Conservation (phyloP, 495 filamentous ascomycete species). For the Baudoinia panamericana region DNA sequence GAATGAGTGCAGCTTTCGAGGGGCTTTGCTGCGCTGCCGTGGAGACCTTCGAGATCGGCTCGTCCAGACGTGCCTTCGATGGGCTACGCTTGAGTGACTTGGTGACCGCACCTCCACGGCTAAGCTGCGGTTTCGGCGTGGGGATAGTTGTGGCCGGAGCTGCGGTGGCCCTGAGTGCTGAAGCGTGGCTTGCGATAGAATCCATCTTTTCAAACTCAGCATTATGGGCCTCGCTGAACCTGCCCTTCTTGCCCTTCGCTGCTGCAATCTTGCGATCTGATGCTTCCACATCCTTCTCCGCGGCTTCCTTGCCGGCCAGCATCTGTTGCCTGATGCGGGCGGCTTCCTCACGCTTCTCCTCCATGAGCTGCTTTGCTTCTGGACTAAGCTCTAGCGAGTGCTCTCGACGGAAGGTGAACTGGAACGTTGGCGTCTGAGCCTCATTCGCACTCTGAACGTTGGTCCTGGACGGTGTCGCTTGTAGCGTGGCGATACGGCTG, state of each 20-base stretch:
- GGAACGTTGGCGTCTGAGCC: slow-evolving; percentile 48
- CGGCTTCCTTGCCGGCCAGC: slow-evolving; percentile 25
- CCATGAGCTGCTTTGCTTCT: slow-evolving; percentile 66
- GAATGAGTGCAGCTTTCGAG: slow-evolving; percentile 33
- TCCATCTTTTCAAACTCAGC: slow-evolving; percentile 93
- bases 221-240: slow-evolving; percentile 75
- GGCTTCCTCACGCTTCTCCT: slow-evolving; percentile 56
- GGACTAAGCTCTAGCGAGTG: slow-evolving; percentile 49
- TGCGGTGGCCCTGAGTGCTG: slow-evolving; percentile 61
- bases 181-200: slow-evolving; percentile 75
- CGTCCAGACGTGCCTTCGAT: slow-evolving; percentile 61
- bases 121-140: slow-evolving; percentile 26
- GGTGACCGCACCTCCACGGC: slow-evolving; percentile 17
- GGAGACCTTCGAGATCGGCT: slow-evolving; percentile 21
- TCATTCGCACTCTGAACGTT: slow-evolving; percentile 11
- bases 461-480: slow-evolving; percentile 25
- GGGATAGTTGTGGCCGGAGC: slow-evolving; percentile 29
- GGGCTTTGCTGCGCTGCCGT: slow-evolving; percentile 18
- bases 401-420: slow-evolving; percentile 54
- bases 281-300: slow-evolving; percentile 27
- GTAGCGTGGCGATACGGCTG: slow-evolving; percentile 16
- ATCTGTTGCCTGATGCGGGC: slow-evolving; percentile 53
- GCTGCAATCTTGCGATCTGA: slow-evolving; percentile 57
- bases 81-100: slow-evolving; percentile 57
- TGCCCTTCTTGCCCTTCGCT: slow-evolving; percentile 59